Evolutionary conservation across 2,329 filamentous ascomycete genomes (phyloP).

Genomic region (Curvularia sp.): DNA sequence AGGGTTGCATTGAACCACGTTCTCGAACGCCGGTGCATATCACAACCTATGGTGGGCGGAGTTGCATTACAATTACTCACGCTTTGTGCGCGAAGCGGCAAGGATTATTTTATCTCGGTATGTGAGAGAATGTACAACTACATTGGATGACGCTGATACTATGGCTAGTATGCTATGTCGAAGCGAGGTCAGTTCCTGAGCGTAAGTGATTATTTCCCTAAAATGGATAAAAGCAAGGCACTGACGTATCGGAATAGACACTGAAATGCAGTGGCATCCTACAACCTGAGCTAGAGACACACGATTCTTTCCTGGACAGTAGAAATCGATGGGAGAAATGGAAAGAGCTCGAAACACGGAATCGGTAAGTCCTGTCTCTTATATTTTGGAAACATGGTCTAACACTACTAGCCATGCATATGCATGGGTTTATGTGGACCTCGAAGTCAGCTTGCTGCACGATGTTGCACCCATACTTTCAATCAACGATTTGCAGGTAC

Average conservation of each 20-base stretch:
- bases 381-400: background rate
- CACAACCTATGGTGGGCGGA: conserved; percentile 10
- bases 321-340: conserved; percentile 11
- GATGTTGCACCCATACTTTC: conserved; percentile 14
- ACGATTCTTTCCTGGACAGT: background rate
- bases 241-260: conserved; percentile 1
- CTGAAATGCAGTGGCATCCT: conserved; percentile 8
- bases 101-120: conserved; percentile 11
- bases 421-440: conserved; percentile 16
- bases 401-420: conserved; percentile 11
- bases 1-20: conserved; percentile 14
- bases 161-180: conserved; percentile 4
- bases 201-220: background rate
- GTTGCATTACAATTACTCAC: conserved; percentile 12
- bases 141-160: background rate
- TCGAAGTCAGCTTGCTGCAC: conserved; percentile 12
- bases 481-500: conserved; percentile 12
- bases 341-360: conserved; percentile 12
- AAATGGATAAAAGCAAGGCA: background rate
- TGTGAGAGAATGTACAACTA: background rate
- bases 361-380: conserved; percentile 1
- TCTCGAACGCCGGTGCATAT: conserved; percentile 14
- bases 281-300: background rate
- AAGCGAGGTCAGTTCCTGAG: conserved; percentile 15
- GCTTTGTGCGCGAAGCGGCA: conserved; percentile 13